Percentiles rank a stretch among this genome's conserved stretches.
phyloP scores from a whole-genome alignment of 768 basidiomycete genomes.

The Boletus sensibilis region DNA sequence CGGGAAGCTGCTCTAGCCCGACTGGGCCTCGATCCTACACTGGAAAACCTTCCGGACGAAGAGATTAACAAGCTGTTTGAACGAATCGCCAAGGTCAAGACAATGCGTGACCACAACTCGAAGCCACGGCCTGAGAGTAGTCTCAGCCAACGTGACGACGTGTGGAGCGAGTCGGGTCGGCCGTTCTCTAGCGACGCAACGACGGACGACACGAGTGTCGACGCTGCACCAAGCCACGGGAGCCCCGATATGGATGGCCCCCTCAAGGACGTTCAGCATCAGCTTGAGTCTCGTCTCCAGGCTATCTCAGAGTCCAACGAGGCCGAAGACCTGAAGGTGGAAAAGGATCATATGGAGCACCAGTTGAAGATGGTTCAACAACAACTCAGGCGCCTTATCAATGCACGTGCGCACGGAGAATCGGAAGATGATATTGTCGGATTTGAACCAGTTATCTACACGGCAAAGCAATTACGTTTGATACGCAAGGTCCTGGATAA shows the following conservation, averaged over 20 bases:
- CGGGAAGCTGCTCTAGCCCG: constrained; percentile 89
- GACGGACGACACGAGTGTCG: constrained; percentile 88
- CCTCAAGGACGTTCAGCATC: constrained; percentile 69
- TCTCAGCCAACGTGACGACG: constrained; percentile 79
- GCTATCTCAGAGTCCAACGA: constrained; percentile 67
- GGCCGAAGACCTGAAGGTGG: constrained; percentile 82
- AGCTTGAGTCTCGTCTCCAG: constrained; percentile 66
- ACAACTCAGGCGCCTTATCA: constrained; percentile 80
- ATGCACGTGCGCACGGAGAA: constrained; percentile 77
- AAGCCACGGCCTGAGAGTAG: constrained; percentile 89
- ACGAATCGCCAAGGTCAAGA: constrained; percentile 91
- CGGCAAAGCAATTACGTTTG: constrained; percentile 75
- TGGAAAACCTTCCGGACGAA: constrained; percentile 92
- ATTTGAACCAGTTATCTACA: constrained; percentile 82
- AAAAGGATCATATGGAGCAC: constrained; percentile 92
- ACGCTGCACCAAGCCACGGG: constrained; percentile 53
- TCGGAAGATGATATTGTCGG: constrained; percentile 56
- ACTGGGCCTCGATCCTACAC: constrained; percentile 81
- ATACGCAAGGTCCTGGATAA: constrained; percentile 80
- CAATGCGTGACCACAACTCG: constrained; percentile 75
- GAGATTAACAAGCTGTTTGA: constrained; percentile 93
- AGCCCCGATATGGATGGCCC: constrained; percentile 68
- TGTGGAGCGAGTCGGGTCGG: constrained; percentile 88
- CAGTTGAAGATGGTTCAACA: constrained; percentile 77
- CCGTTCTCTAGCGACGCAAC: constrained; percentile 73